Conservation (phyloP, 1,139 yeast genomes). For the Komagataea norvegica region DNA sequence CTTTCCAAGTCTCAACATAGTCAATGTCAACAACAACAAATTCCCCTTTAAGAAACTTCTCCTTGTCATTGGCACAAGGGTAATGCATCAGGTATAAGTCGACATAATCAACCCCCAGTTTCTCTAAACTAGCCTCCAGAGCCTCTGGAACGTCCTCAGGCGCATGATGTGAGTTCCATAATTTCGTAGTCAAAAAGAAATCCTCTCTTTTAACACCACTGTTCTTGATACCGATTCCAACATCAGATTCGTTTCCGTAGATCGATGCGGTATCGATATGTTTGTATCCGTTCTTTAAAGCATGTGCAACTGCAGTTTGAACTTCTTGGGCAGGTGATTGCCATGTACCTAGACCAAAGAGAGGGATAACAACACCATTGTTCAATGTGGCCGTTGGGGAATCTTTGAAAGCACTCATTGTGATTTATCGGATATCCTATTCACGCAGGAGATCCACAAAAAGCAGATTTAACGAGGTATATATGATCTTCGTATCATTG, state of each 20-base stretch:
- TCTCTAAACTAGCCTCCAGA: constrained; percentile 28
- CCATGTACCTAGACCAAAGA: constrained; percentile 47
- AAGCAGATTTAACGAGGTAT: too few relatives aligned
- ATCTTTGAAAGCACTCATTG: constrained; percentile 1
- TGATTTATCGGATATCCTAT: too few relatives aligned
- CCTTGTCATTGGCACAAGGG: constrained; percentile 48
- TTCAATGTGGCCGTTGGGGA: constrained; percentile 31
- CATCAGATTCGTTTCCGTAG: constrained; percentile 69
- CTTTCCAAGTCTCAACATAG: constrained; percentile 75
- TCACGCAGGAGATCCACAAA: too few relatives aligned
- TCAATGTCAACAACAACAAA: constrained; percentile 42
- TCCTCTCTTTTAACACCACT: constrained; percentile 66
- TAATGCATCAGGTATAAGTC: constrained; percentile 73
- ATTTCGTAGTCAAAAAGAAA: constrained; percentile 66
- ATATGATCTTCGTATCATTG: too few relatives aligned
- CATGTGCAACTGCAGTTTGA: constrained; percentile 46
- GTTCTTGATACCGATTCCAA: constrained; percentile 63
- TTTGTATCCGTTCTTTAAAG: constrained; percentile 55
- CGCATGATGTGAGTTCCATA: constrained; percentile 67
- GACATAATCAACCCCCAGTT: constrained; percentile 48
- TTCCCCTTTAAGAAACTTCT: constrained; percentile 32
- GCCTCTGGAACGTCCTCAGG: constrained; percentile 32
- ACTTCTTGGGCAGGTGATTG: constrained; percentile 45
- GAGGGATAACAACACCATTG: constrained; percentile 41
- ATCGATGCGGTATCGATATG: constrained; percentile 71